phyloP scores from a whole-genome alignment of 371 early-diverging fungal species.

The Umbelopsis sp. region DNA sequence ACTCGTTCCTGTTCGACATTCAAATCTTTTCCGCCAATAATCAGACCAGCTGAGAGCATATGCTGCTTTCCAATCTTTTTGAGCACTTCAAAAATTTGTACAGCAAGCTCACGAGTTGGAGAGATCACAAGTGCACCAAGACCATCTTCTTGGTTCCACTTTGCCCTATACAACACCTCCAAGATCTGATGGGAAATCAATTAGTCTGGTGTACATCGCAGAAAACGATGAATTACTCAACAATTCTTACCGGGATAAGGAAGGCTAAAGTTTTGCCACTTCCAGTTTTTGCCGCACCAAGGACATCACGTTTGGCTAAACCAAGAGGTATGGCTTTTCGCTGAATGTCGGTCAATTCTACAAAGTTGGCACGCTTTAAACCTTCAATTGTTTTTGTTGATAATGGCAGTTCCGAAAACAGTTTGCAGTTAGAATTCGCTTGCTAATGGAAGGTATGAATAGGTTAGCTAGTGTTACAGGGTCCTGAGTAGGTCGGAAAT shows the following conservation, averaged over 20 bases:
- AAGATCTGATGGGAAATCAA: slow-evolving; percentile 54
- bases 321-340: slow-evolving; percentile 88
- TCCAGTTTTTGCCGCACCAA: slow-evolving; percentile 99
- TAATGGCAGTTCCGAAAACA: slow-evolving; percentile 73
- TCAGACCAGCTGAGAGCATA: slow-evolving; percentile 91
- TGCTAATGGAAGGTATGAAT: slow-evolving; percentile 30
- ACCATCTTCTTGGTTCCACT: slow-evolving; percentile 88
- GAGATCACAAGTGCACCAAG: slow-evolving; percentile 94
- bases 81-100: slow-evolving; percentile 96
- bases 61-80: slow-evolving; percentile 86
- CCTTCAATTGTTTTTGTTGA: slow-evolving; percentile 69
- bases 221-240: background rate
- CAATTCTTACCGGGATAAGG: slow-evolving; percentile 84
- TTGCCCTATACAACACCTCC: slow-evolving; percentile 79
- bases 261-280: slow-evolving; percentile 99
- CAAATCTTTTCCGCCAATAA: slow-evolving; percentile 97
- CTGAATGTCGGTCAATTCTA: slow-evolving; percentile 98
- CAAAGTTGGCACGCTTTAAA: slow-evolving; percentile 75
- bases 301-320: slow-evolving; percentile 85
- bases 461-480: background rate
- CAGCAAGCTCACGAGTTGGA: slow-evolving; percentile 98
- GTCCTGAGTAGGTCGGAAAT: background rate
- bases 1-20: slow-evolving; percentile 89
- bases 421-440: slow-evolving; percentile 32
- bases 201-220: too few species aligned